Percentiles rank a stretch among this genome's conserved stretches.
phyloP scores from a whole-genome alignment of 2,329 filamentous ascomycete genomes.

The Juglanconis juglandina region DNA sequence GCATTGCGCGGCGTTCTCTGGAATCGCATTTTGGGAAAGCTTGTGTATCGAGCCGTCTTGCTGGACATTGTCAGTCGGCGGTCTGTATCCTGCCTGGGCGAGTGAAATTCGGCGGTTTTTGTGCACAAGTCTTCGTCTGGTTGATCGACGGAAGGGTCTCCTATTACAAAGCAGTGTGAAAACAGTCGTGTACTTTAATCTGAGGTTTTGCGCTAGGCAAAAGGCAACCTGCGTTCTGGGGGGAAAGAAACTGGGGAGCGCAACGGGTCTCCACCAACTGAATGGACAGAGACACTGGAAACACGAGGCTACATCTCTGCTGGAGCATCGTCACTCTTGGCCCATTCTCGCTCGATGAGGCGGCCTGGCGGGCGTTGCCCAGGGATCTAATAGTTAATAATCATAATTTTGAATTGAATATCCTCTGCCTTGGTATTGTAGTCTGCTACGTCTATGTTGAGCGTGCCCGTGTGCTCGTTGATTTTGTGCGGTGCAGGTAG shows the following conservation, averaged over 20 bases:
- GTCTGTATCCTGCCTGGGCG: not conserved
- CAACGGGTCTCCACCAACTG: not conserved
- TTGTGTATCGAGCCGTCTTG: not conserved
- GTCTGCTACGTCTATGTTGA: no score
- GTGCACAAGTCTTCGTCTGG: conserved; percentile 1
- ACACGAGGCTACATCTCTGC: not conserved
- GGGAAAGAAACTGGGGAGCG: not conserved
- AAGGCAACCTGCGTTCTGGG: not conserved
- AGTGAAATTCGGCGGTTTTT: conserved; percentile 10
- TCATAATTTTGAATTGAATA: conserved; percentile 11
- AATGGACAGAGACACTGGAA: not conserved
- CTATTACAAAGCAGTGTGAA: not conserved
- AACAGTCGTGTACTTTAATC: conserved; percentile 1
- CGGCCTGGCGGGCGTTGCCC: not conserved
- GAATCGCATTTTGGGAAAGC: not conserved
- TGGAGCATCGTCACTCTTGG: not conserved
- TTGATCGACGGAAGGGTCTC: conserved; percentile 1
- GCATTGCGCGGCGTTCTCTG: conserved; percentile 19
- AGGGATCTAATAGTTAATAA: conserved; percentile 19
- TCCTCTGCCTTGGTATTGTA: no score
- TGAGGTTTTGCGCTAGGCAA: conserved; percentile 4
- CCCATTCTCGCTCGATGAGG: no score
- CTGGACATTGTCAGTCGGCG: not conserved
- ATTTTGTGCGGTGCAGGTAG: no score
- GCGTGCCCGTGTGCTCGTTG: no score